Conservation (phyloP, 352 stramenopile species). For the Pythium monospermum region DNA sequence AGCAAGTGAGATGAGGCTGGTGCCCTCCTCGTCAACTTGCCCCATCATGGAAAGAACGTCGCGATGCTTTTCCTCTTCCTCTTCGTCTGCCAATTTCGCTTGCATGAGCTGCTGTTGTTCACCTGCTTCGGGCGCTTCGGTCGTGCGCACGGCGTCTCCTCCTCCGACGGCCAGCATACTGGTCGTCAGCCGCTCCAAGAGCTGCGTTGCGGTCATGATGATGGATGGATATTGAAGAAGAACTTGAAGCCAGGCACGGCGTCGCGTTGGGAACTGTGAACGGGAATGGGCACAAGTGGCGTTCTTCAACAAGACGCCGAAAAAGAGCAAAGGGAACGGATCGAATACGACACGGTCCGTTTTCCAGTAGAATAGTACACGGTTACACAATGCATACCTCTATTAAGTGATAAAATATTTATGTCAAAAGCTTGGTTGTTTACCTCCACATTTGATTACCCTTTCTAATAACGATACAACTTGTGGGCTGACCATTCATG, state of each 20-base stretch:
- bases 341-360: constrained; percentile 1
- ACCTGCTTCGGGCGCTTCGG: neutral
- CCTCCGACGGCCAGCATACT: constrained; percentile 12
- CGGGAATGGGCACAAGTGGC: neutral
- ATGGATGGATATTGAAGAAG: neutral
- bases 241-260: neutral
- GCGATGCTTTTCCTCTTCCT: no score
- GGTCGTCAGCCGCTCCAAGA: constrained; percentile 20
- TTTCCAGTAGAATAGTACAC: no score
- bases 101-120: constrained; percentile 1
- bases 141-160: constrained; percentile 1
- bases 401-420: no score
- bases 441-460: no score
- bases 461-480: no score
- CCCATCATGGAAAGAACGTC: no score
- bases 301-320: constrained; percentile 19
- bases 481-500: no score
- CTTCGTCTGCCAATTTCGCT: constrained; percentile 6
- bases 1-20: no score
- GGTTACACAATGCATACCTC: no score
- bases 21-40: no score
- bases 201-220: constrained; percentile 18
- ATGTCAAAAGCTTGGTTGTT: no score
- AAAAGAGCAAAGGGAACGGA: neutral
- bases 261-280: neutral